A percentile compares a stretch with the other conserved stretches of the same genome.
phyloP scores from a whole-genome alignment of 2,329 filamentous ascomycete species.

The Claviceps monticola region DNA sequence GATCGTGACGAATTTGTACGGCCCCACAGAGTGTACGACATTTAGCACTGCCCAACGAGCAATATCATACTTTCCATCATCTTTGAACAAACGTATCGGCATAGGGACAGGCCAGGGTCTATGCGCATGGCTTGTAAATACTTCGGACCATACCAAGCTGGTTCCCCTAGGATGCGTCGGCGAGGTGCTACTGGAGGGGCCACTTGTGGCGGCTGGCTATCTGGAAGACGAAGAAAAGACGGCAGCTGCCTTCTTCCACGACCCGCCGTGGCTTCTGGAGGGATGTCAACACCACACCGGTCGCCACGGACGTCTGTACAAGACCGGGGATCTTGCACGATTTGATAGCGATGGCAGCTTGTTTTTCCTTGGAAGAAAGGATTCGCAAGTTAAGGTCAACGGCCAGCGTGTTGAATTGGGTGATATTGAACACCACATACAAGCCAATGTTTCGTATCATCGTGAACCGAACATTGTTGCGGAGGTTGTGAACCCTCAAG shows the following conservation, averaged over 20 bases:
- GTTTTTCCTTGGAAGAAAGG: slow-evolving; percentile 25
- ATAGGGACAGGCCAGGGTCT: background rate
- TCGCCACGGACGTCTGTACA: slow-evolving; percentile 18
- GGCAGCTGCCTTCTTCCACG: slow-evolving; percentile 28
- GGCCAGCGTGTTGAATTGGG: slow-evolving; percentile 34
- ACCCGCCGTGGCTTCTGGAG: slow-evolving; percentile 22
- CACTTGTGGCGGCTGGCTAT: slow-evolving; percentile 35
- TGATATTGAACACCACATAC: slow-evolving; percentile 11
- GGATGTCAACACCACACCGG: slow-evolving; percentile 15
- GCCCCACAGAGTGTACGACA: slow-evolving; percentile 10
- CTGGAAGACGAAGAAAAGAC: slow-evolving; percentile 31
- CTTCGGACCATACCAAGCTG: slow-evolving; percentile 12
- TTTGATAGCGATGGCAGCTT: slow-evolving; percentile 15
- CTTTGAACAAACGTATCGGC: background rate
- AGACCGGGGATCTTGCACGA: slow-evolving; percentile 22
- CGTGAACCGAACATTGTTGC: slow-evolving; percentile 7
- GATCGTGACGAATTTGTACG: slow-evolving; percentile 8
- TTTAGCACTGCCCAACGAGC: slow-evolving; percentile 3
- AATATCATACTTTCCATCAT: background rate
- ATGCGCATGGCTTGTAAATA: slow-evolving; percentile 17
- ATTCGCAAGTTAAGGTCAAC: slow-evolving; percentile 34
- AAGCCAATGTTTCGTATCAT: slow-evolving; percentile 26
- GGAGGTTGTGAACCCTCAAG: background rate
- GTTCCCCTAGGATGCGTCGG: slow-evolving; percentile 16
- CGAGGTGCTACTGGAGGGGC: slow-evolving; percentile 25